Conservation (phyloP, 2,329 filamentous ascomycete species). For the Cryphonectria japonica region DNA sequence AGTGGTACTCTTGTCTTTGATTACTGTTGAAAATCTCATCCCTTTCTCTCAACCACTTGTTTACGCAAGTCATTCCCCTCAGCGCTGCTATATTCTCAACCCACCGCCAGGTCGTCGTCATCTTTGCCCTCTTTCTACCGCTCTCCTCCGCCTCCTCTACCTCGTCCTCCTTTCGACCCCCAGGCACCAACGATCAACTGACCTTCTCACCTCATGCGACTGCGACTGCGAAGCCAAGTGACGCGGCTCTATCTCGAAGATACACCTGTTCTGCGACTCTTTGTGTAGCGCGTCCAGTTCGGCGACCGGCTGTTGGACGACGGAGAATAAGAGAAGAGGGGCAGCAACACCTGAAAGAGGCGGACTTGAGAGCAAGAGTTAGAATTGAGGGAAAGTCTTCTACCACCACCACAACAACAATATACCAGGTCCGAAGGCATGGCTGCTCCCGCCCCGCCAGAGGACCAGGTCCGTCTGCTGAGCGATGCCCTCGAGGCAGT, state of each 20-base stretch:
- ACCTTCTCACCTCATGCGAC: background rate
- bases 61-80: background rate
- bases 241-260: background rate
- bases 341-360: background rate
- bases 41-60: background rate
- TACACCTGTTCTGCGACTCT: background rate
- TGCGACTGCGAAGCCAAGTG: background rate
- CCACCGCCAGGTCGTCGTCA: background rate
- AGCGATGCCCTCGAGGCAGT: constrained; percentile 97
- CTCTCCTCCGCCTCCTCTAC: background rate
- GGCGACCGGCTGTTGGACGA: background rate
- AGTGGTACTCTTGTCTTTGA: background rate
- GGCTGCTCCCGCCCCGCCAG: constrained; percentile 64
- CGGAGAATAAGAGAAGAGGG: background rate
- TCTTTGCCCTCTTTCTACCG: background rate
- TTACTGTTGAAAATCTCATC: background rate
- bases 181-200: background rate
- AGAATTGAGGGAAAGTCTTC: background rate
- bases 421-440: constrained; percentile 33
- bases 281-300: background rate
- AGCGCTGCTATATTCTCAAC: background rate
- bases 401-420: background rate
- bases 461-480: constrained; percentile 88
- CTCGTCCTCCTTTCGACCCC: background rate
- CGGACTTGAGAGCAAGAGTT: background rate